phyloP scores from a whole-genome alignment of 768 basidiomycete species.

The Boletus sp. region DNA sequence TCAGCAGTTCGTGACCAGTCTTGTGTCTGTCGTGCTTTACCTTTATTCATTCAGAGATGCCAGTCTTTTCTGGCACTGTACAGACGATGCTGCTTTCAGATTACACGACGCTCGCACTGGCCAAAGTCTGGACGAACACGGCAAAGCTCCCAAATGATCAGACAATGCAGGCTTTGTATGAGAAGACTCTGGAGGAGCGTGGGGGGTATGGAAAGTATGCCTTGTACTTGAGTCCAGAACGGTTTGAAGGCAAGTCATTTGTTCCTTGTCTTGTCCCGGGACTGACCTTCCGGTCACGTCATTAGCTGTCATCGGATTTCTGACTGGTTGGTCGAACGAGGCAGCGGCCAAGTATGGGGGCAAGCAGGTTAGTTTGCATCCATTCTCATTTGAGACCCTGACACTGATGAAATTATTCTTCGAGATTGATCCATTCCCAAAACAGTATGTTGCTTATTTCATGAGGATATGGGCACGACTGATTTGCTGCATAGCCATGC shows the following conservation, averaged over 20 bases:
- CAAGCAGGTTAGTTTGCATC: conserved; percentile 11
- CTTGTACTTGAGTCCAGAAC: not conserved
- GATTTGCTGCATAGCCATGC: not conserved
- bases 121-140: conserved; percentile 16
- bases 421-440: conserved; percentile 3
- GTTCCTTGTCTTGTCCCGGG: not conserved
- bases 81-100: not conserved
- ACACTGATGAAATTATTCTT: not conserved
- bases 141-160: conserved; percentile 8
- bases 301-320: not conserved
- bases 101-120: conserved; percentile 7
- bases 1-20: not conserved
- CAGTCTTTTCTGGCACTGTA: not conserved
- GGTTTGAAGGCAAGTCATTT: not conserved
- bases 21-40: not conserved
- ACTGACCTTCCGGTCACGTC: not conserved
- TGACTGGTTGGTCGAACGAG: conserved; percentile 13
- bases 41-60: not conserved
- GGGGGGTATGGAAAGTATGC: conserved; percentile 14
- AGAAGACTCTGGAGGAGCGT: conserved; percentile 2
- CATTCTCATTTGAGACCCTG: not conserved
- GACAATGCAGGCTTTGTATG: conserved; percentile 1
- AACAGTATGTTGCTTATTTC: not conserved
- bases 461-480: not conserved
- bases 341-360: conserved; percentile 14